A percentile compares a stretch with the other conserved stretches of the same genome.
Conservation (phyloP, 495 filamentous ascomycete species). For the Bryoglossum gracile region DNA sequence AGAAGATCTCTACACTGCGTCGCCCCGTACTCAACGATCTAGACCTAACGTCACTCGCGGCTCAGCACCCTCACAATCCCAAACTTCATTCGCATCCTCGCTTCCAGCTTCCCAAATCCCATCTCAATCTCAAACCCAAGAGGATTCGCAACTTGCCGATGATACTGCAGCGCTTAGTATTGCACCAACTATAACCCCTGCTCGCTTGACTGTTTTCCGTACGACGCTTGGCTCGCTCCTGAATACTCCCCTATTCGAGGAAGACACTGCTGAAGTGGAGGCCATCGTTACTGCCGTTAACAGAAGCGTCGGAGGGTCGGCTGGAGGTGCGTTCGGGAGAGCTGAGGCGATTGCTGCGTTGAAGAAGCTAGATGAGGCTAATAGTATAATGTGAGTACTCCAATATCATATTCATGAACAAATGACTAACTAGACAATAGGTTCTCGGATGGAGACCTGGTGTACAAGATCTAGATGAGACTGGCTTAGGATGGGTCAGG, state of each 20-base stretch:
- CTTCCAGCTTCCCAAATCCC: constrained; percentile 55
- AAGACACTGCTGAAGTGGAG: constrained; percentile 70
- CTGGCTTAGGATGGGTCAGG: too few relatives aligned
- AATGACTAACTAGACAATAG: constrained; percentile 18
- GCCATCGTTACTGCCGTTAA: constrained; percentile 77
- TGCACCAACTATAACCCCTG: constrained; percentile 39
- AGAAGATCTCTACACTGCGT: constrained; percentile 50
- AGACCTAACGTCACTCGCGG: constrained; percentile 27
- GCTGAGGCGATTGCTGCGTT: constrained; percentile 72
- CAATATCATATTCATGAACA: not conserved
- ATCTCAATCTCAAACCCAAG: constrained; percentile 37
- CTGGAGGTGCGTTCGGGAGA: constrained; percentile 50
- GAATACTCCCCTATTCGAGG: constrained; percentile 67
- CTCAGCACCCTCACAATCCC: constrained; percentile 41
- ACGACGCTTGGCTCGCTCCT: constrained; percentile 72
- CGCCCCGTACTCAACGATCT: constrained; percentile 41
- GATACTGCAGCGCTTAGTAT: constrained; percentile 20
- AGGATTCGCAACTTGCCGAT: constrained; percentile 20
- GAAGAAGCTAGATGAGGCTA: constrained; percentile 68
- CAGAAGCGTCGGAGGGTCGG: constrained; percentile 46
- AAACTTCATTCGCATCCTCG: constrained; percentile 61
- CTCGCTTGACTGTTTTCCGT: constrained; percentile 67
- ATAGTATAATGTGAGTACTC: constrained; percentile 82
- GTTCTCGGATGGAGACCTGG: constrained; percentile 37
- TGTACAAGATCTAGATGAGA: constrained; percentile 38